Base-by-base conservation (phyloP, 176 grass and related monocot species). In the Avena sativa region DNA sequence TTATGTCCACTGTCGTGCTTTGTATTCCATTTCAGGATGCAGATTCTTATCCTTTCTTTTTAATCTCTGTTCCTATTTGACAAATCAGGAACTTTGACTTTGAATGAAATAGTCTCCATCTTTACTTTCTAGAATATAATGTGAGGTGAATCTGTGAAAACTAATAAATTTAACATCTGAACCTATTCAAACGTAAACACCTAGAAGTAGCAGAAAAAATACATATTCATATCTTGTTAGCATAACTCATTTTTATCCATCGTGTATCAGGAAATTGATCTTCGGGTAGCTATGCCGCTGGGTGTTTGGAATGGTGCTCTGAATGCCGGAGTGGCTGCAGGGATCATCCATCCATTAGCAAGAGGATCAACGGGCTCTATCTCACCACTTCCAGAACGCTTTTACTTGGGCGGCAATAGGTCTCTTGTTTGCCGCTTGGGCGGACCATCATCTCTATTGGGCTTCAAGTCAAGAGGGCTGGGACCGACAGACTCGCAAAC, bases 261-360 rank as follows among this genome's bases (percentile, higher is more conserved):
- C 23, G 50, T 88, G 14, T 88, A 74, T 92, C 82, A 99, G 94
- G 97, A 99, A 81, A 90, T 96, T 93, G 92, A 96, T 96, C 66
- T 99, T 84, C 89, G 91, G 74, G 91, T 78, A 50, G 92, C 97
- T 67, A 83, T 96, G 83, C 97, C 97, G 5, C 66, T 99, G 47
- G 94, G 90, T 70, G 87, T 96, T 81, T 85, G 78, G 74, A 94
- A 94, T 81, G 65, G 92, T 28, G 94, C 97, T 87, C 46, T 99
- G 48, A 99, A 96, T 80, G 78, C 89, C 5, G 94, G 97, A 84
- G 87, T 94, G 43, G 68, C 92, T 88, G 92, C 92, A 62, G 92
- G 94, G 34, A 23, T 85, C 10, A 88, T 94, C 32, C 44, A 91
- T 79, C 93, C 92, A 81, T 78, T 91, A 84, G 88, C 59, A 62